Base-by-base conservation (phyloP, 2,329 filamentous ascomycete species). In the Celoporthe dispersa region DNA sequence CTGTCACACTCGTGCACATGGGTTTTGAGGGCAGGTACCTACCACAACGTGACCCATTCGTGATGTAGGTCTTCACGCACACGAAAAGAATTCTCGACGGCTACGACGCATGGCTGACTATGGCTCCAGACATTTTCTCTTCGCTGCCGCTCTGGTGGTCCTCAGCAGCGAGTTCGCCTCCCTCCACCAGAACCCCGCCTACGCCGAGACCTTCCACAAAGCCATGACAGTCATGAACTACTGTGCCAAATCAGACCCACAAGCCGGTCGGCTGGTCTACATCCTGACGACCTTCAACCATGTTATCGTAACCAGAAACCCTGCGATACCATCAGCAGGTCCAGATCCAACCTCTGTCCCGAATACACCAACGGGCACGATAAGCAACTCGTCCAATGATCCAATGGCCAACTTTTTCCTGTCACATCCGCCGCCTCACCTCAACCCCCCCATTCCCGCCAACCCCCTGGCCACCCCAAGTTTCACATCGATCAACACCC, bases 151-250 rank as follows among this genome's bases (percentile, higher is more conserved):
- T 0, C 79, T 90, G 2, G 81, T 89, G 41, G 80, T 88, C 3
- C 77, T 88, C 60, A 86, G 85, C 73, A 89, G 89, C 74, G 85
- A 88, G 70, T 88, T 88, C 74, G 84, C 83, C 3, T 80, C 78
- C 1, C 77, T 89, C 25, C 86, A 84, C 73, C 76, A 80, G 39
- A 84, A 85, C 28, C 76, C 80, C 0, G 78, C 78, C 8, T 84
- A 84, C 41, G 76, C 75, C 0, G 74, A 74, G n/a, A 80, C 80
- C 1, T 57, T 71, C 74, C 66, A 69, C 0, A 80, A 82, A 44
- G 81, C 84, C 9, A 81, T 87, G n/a, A 74, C 77, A 1, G 83
- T 88, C 59, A 80, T 88, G 76, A 76, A 78, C 3, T 85, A 84
- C 73, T 87, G 85, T 73, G 81, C 84, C 9, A 74, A 80, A 37